Percentiles rank a stretch among this genome's conserved stretches.
These are phyloP conservation scores for Alnus rubra DNA, from an alignment of 306 rosid genomes.

Conservation along the genomic window DNA sequence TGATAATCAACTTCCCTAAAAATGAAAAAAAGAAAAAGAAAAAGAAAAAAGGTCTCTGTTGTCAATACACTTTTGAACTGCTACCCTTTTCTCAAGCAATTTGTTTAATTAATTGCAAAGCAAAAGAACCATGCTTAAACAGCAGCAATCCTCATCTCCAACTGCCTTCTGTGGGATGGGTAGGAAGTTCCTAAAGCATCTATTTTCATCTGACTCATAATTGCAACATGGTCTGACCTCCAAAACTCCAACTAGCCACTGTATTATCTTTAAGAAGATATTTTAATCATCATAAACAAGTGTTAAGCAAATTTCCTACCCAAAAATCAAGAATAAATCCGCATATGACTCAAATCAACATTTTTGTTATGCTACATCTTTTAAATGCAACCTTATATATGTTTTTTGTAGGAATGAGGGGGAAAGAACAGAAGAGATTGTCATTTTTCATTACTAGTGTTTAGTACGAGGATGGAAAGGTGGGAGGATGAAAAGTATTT, in stretches of 20 bases:
- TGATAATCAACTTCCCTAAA: background rate
- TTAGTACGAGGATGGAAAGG: background rate
- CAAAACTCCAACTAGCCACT: background rate
- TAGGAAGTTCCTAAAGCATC: too few species aligned
- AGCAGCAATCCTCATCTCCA: background rate
- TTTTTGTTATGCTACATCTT: background rate
- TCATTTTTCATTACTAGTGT: background rate
- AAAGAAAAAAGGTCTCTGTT: background rate
- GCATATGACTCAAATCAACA: background rate
- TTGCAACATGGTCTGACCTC: background rate
- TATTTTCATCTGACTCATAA: too few species aligned
- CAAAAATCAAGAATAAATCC: background rate
- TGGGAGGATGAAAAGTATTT: background rate
- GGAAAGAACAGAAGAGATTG: too few species aligned
- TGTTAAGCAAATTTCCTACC: background rate
- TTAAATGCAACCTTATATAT: background rate
- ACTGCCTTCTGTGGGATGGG: background rate
- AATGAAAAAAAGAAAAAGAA: background rate
- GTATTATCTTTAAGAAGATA: background rate
- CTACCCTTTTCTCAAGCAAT: background rate
- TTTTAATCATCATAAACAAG: background rate
- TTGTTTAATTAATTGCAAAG: background rate
- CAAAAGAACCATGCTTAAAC: background rate
- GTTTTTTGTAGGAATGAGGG: background rate
- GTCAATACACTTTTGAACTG: background rate